These are phyloP conservation scores for Volvox carteri DNA, from an alignment of 163 green algal genomes.

Conservation along the genomic window DNA sequence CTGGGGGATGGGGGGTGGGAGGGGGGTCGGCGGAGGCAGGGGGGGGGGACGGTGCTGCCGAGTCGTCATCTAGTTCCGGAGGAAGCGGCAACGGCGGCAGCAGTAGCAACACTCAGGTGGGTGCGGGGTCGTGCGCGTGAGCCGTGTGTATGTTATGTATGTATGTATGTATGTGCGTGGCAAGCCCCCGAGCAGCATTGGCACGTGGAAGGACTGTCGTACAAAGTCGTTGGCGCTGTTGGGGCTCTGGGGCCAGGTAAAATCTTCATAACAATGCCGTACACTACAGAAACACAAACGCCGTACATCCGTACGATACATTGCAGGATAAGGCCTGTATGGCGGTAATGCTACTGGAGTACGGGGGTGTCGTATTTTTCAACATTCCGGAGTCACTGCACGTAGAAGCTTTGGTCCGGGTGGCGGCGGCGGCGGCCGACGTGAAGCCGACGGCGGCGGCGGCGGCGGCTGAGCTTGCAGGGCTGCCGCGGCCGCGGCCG, in stretches of 20 bases:
- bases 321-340: constrained; percentile 5
- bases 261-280: too few species aligned
- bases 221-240: too few species aligned
- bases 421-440: not conserved
- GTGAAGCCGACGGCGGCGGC: not conserved
- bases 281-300: too few species aligned
- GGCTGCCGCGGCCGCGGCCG: not conserved
- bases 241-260: too few species aligned
- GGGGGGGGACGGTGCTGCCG: too few species aligned
- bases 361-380: constrained; percentile 34
- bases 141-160: not conserved
- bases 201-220: too few species aligned
- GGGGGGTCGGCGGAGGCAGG: too few species aligned
- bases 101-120: not conserved
- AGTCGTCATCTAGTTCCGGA: too few species aligned
- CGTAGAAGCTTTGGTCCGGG: not conserved
- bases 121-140: not conserved
- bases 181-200: too few species aligned
- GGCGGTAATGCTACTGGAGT: constrained; percentile 31
- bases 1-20: too few species aligned
- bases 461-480: not conserved
- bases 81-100: not conserved
- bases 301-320: too few species aligned
- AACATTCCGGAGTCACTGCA: not conserved
- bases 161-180: too few species aligned